Base-by-base conservation (phyloP, 805 yeast genomes). In the Ogataea methylovora region DNA sequence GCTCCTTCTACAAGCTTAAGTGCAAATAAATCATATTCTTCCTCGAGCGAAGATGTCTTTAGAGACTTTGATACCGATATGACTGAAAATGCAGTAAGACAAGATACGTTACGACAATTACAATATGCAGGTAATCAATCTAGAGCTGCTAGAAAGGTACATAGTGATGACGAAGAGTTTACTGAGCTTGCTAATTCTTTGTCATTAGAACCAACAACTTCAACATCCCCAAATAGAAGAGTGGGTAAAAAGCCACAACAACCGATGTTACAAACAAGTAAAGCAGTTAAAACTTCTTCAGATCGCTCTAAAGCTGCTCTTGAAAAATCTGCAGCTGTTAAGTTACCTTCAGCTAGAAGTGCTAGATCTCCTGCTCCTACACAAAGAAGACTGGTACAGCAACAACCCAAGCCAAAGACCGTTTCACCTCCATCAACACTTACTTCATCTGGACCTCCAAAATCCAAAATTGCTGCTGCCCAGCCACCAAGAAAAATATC, bases 311-410 rank as follows among this genome's bases (percentile, higher is more conserved):
- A 42, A 29, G 53, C 56, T 12, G 61, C 61, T 2, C 39, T 56
- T 27, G 43, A 54, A 33, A 56, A 52, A 3, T 56, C 61, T 0
- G 58, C 60, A 1, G 52, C 52, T 8, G 61, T 56, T n/a, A 49
- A 50, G 30, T 36, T 45, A 12, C 46, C 45, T 3, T 45, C 42
- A 15, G 24, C 38, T 2, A 39, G 45, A 17, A 27, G 36, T n/a
- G 29, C 42, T 3, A 35, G 25, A 8, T 41, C 49, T 1, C 46
- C 47, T 8, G 42, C 30, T n/a, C 40, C 44, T 11, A 20, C 36
- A 4, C 42, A 34, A 14, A 25, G 27, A 15, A 16, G n/a, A n/a
- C n/a, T n/a, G n/a, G n/a, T n/a, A n/a, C n/a, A n/a, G n/a, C n/a
- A n/a, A n/a, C n/a, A n/a, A n/a, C n/a, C n/a, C n/a, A n/a, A n/a